Percentiles rank a stretch among this genome's conserved stretches.
These are phyloP conservation scores for Pythium biforme DNA, from an alignment of 352 stramenopile species.

Conservation along the genomic window DNA sequence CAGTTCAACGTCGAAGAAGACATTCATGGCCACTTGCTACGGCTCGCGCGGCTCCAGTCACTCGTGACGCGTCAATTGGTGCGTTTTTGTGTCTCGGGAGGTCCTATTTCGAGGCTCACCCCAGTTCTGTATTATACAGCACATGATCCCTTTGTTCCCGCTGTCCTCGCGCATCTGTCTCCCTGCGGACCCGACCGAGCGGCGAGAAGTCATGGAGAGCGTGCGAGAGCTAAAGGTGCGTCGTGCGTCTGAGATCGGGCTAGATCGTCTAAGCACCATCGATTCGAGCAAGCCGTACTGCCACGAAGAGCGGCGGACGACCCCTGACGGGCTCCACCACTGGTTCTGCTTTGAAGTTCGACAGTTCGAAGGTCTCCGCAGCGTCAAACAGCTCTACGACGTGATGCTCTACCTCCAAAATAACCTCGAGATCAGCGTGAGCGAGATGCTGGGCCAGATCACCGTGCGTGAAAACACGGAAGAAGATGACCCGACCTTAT, in stretches of 20 bases:
- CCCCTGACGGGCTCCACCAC: conserved; percentile 7
- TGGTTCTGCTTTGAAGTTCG: conserved; percentile 33
- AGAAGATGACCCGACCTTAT: conserved; percentile 15
- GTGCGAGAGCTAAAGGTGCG: conserved; percentile 18
- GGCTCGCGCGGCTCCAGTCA: conserved; percentile 12
- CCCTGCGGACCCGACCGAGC: not conserved
- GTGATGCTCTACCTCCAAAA: conserved; percentile 29
- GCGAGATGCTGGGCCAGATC: conserved; percentile 38
- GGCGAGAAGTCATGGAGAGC: conserved; percentile 4
- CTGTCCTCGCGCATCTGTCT: conserved; percentile 16
- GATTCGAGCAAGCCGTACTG: conserved; percentile 17
- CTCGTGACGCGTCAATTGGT: conserved; percentile 14
- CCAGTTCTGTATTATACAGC: no score
- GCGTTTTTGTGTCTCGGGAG: not conserved
- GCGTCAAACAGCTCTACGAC: conserved; percentile 35
- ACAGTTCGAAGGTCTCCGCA: conserved; percentile 34
- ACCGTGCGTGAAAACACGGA: conserved; percentile 39
- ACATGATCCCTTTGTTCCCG: conserved; percentile 12
- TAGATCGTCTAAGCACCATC: conserved; percentile 1
- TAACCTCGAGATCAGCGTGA: conserved; percentile 46
- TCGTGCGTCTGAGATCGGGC: conserved; percentile 3
- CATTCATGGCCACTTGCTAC: conserved; percentile 9
- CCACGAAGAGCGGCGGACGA: conserved; percentile 10
- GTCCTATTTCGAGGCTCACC: no score
- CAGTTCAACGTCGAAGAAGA: conserved; percentile 9